phyloP scores from a whole-genome alignment of 2,329 filamentous ascomycete species.

The Fusarium subglutinans region DNA sequence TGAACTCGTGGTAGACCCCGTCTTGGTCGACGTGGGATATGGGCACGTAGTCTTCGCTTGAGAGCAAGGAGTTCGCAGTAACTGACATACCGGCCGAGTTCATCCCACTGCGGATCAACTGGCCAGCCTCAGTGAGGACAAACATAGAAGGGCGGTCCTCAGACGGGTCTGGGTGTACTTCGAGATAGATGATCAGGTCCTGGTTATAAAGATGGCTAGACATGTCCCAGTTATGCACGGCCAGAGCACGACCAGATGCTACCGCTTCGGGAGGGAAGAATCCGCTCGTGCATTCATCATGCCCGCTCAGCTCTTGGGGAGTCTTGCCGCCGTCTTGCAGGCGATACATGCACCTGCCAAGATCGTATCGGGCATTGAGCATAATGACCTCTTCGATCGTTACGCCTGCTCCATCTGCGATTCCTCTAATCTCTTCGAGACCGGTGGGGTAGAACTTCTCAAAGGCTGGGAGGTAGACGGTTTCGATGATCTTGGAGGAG shows the following conservation, averaged over 20 bases:
- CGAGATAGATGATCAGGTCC: not conserved
- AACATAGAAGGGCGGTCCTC: not conserved
- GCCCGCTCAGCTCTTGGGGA: fast-evolving
- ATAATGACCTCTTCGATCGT: not conserved
- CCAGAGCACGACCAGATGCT: not conserved
- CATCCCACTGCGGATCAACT: not conserved
- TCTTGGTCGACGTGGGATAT: not conserved
- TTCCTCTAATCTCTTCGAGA: not conserved
- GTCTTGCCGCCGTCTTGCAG: not conserved
- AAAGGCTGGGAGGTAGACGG: not conserved
- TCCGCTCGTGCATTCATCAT: not conserved
- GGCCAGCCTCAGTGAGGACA: not conserved
- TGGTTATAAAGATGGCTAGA: not conserved
- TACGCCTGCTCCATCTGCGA: not conserved
- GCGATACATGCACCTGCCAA: not conserved
- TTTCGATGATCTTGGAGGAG: not conserved
- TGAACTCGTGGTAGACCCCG: not conserved
- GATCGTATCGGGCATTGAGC: not conserved
- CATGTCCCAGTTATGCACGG: not conserved
- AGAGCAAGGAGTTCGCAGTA: not conserved
- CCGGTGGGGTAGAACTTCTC: not conserved
- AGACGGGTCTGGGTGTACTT: not conserved
- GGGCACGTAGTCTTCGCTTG: not conserved
- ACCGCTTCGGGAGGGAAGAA: not conserved
- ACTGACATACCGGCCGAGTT: not conserved